Evolutionary conservation across 1,139 yeast species (phyloP), one percentile per base, ranked within the genome.

Genomic region (Pneumocystis wakefieldiae): DNA sequence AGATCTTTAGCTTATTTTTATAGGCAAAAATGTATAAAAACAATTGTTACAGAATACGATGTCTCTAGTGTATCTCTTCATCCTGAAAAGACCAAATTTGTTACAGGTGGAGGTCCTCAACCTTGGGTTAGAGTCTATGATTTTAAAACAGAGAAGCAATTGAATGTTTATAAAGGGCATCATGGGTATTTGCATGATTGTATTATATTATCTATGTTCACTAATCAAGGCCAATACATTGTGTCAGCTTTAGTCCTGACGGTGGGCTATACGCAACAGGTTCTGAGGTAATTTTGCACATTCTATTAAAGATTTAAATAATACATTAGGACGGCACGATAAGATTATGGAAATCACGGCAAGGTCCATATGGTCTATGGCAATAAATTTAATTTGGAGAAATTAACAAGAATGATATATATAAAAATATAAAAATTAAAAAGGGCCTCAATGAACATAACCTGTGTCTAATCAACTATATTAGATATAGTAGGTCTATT

Each of bases 251-350:
- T 63, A 73, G 76, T 10, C 77, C 76, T 2, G 76, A 74, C 62
- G 75, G 76, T 1, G 66, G 69, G 32, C 59, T 74, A 19, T 70
- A 80, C 67, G 89, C 86, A 0, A 81, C 88, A 0, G 90, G 89
- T 59, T 81, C 87, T 2, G 84, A 82, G 8, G 55, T 48, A 12
- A 24, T 48, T 48, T 48, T 48, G 12, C 14, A 24, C 10, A 24
- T 48, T 24, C 24, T 48, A 48, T 48, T 48, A 24, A 48, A 48
- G 1, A 48, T 48, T 48, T 48, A 17, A 24, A 48, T 48, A 12
- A 48, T 48, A 41, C 17, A 48, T 48, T 48, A 48, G 64, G 90
- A 85, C 70, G 89, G 89, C 12, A 74, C 85, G 2, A 84, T 85
- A 19, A 75, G 89, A 62, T 75, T 85, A 48, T 85, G 90, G 91